phyloP scores from a whole-genome alignment of 495 filamentous ascomycete genomes.

The Aspergillus indologenus region DNA sequence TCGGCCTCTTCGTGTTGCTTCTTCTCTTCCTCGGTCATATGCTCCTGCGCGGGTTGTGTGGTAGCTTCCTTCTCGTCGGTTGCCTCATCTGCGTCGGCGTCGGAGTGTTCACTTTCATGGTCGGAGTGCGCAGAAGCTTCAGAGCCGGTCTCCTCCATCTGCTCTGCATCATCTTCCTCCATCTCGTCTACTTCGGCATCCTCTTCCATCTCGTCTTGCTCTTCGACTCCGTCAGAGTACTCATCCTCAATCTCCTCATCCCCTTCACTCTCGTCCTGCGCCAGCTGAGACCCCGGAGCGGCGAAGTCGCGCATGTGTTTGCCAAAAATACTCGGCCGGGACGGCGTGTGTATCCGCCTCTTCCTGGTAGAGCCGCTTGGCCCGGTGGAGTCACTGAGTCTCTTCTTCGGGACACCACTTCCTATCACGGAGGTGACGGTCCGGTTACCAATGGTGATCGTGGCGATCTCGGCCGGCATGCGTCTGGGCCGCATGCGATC shows the following conservation, averaged over 20 bases:
- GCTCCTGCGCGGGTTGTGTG: constrained; percentile 33
- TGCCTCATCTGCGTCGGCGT: constrained; percentile 7
- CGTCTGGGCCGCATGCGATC: constrained; percentile 66
- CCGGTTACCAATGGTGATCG: constrained; percentile 81
- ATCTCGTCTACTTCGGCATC: constrained; percentile 22
- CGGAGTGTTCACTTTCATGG: constrained; percentile 1
- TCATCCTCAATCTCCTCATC: constrained; percentile 24
- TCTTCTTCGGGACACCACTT: constrained; percentile 42
- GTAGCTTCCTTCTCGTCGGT: constrained; percentile 16
- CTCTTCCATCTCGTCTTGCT: constrained; percentile 30
- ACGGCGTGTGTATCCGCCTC: constrained; percentile 41
- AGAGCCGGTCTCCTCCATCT: constrained; percentile 12
- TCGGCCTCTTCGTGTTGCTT: constrained; percentile 64
- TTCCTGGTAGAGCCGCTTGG: constrained; percentile 22
- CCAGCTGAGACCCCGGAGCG: constrained; percentile 58
- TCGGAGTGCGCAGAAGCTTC: constrained; percentile 12
- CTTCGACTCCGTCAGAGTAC: constrained; percentile 31
- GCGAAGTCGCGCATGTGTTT: constrained; percentile 69
- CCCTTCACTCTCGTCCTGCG: constrained; percentile 26
- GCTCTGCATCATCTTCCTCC: constrained; percentile 14
- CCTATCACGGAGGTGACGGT: constrained; percentile 66
- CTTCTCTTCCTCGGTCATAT: constrained; percentile 60
- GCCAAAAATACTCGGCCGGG: constrained; percentile 54
- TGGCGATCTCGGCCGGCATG: constrained; percentile 67
- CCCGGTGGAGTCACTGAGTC: constrained; percentile 23